These are phyloP conservation scores for Nakazawaea populi DNA, from an alignment of 805 yeast species.

Conservation along the genomic window DNA sequence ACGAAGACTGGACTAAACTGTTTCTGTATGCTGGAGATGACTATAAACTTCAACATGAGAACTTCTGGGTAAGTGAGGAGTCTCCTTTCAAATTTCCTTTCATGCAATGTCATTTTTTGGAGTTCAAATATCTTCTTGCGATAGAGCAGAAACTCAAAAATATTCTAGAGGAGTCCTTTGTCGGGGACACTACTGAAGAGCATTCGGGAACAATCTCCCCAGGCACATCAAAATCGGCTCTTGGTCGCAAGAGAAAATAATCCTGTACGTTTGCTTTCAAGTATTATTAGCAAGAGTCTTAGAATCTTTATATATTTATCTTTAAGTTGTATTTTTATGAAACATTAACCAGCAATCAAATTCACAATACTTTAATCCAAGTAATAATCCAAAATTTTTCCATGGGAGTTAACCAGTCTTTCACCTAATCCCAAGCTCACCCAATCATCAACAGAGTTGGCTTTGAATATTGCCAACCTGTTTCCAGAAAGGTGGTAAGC, in stretches of 20 bases:
- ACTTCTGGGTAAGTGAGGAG: conserved; percentile 58
- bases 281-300: too few species aligned
- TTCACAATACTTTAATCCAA: background rate
- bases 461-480: conserved; percentile 17
- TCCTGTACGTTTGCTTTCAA: too few species aligned
- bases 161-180: background rate
- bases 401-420: conserved; percentile 25
- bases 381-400: conserved; percentile 9
- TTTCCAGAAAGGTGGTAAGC: conserved; percentile 22
- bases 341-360: too few species aligned
- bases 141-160: conserved; percentile 3
- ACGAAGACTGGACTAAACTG: conserved; percentile 46
- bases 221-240: too few species aligned
- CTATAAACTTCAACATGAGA: conserved; percentile 15
- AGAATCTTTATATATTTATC: too few species aligned
- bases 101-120: conserved; percentile 59
- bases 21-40: conserved; percentile 25
- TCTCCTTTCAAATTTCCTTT: conserved; percentile 71
- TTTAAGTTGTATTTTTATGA: too few species aligned
- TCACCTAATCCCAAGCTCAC: conserved; percentile 31
- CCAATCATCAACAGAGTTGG: conserved; percentile 30
- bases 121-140: conserved; percentile 5
- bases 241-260: too few species aligned
- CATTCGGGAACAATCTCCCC: too few species aligned
- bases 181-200: background rate